Conservation (phyloP, 495 filamentous ascomycete species). For the Tuber aestivum region DNA sequence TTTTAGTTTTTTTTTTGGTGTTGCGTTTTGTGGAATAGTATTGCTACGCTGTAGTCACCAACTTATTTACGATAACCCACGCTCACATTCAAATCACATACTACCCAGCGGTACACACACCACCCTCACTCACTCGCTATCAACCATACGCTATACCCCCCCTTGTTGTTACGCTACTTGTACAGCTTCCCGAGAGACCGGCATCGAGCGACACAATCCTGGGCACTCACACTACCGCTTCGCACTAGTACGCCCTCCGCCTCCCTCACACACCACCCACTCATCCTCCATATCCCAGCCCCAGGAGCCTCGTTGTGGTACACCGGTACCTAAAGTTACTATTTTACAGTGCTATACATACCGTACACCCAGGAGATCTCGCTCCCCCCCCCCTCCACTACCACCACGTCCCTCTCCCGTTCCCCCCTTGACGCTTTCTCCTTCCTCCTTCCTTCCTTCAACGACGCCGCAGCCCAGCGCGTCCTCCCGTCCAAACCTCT, state of each 20-base stretch:
- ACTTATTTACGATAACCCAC: not conserved
- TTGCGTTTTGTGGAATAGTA: conserved; percentile 1
- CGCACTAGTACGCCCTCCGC: conserved; percentile 22
- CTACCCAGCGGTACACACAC: not conserved
- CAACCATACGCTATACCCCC: not conserved
- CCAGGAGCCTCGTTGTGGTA: conserved; percentile 21
- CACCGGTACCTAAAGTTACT: conserved; percentile 8
- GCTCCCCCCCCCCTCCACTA: conserved; percentile 28
- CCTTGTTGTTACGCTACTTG: conserved; percentile 1
- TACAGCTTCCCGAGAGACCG: conserved; percentile 3
- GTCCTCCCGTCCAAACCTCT: conserved; percentile 39
- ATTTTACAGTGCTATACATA: too few species aligned
- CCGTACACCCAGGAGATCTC: conserved; percentile 38
- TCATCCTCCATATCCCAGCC: conserved; percentile 24
- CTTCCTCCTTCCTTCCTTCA: not conserved
- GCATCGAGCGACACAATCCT: conserved; percentile 19
- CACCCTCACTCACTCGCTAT: conserved; percentile 1
- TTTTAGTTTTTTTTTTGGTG: conserved; percentile 1
- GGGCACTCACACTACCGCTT: conserved; percentile 36
- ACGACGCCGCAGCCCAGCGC: conserved; percentile 13
- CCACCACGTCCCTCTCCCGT: conserved; percentile 32
- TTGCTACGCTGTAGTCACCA: not conserved
- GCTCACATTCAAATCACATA: not conserved
- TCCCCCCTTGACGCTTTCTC: not conserved
- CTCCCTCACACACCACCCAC: not conserved